These are phyloP conservation scores for Pisolithus sp. DNA, from an alignment of 768 basidiomycete species.

Conservation along the genomic window DNA sequence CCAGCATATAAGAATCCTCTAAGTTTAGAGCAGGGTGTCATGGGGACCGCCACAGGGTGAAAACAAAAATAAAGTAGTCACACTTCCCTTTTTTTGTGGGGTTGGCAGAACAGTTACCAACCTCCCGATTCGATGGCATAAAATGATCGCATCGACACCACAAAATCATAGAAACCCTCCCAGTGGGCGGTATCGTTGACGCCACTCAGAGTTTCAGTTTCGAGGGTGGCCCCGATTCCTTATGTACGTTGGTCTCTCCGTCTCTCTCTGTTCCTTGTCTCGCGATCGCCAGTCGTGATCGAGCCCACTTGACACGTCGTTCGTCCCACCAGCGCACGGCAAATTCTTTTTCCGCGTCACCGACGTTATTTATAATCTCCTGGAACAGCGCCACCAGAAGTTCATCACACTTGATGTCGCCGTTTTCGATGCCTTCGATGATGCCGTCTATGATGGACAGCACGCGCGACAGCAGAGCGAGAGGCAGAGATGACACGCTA, in stretches of 20 bases:
- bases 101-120: too few species aligned
- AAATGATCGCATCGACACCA: too few species aligned
- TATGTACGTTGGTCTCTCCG: background rate
- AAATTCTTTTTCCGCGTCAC: constrained; percentile 63
- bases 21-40: too few species aligned
- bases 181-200: background rate
- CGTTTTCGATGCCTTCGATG: constrained; percentile 26
- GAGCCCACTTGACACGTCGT: constrained; percentile 24
- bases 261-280: background rate
- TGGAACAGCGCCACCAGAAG: constrained; percentile 53
- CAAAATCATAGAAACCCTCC: too few species aligned
- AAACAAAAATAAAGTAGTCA: too few species aligned
- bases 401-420: constrained; percentile 30
- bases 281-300: background rate
- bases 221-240: background rate
- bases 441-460: constrained; percentile 42
- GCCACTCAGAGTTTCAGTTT: background rate
- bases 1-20: too few species aligned
- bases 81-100: too few species aligned
- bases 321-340: constrained; percentile 72
- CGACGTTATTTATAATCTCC: constrained; percentile 58
- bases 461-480: constrained; percentile 46
- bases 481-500: constrained; percentile 55
- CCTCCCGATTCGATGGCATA: too few species aligned
- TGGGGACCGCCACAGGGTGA: too few species aligned